Evolutionary conservation across 2,329 filamentous ascomycete genomes (phyloP).

Genomic region (Grosmannia huntii): DNA sequence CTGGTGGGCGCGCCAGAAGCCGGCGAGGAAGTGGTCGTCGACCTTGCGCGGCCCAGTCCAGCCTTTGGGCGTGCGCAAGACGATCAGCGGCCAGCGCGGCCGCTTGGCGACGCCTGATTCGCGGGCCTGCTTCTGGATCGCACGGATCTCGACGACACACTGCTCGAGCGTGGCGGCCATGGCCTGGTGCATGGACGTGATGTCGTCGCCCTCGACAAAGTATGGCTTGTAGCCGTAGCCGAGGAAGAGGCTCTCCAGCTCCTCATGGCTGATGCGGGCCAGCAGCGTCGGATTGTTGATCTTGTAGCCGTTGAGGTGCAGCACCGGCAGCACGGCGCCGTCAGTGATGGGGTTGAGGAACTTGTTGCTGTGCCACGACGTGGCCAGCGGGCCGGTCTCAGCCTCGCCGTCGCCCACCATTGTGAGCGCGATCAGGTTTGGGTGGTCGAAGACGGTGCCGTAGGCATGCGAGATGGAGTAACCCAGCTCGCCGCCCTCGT

Average conservation of each 20-base stretch:
- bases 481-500: conserved; percentile 72
- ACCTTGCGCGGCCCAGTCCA: conserved; percentile 66
- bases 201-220: conserved; percentile 65
- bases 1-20: conserved; percentile 71
- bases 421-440: conserved; percentile 59
- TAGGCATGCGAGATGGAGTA: conserved; percentile 72
- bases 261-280: conserved; percentile 60
- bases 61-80: conserved; percentile 66
- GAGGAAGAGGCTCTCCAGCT: conserved; percentile 54
- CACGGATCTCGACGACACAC: conserved; percentile 56
- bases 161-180: conserved; percentile 67
- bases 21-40: conserved; percentile 56
- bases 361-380: conserved; percentile 72
- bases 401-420: conserved; percentile 73
- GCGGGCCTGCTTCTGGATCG: conserved; percentile 58
- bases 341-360: conserved; percentile 70
- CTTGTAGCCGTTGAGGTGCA: conserved; percentile 76
- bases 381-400: conserved; percentile 69
- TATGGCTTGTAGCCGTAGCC: conserved; percentile 72
- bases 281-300: conserved; percentile 70
- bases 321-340: conserved; percentile 63
- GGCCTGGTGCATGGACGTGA: conserved; percentile 66
- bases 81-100: conserved; percentile 66
- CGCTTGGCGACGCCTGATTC: conserved; percentile 57
- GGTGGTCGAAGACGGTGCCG: conserved; percentile 63